These are phyloP conservation scores for Hypoxylon sp. DNA, from an alignment of 2,329 filamentous ascomycete species.

Conservation along the genomic window DNA sequence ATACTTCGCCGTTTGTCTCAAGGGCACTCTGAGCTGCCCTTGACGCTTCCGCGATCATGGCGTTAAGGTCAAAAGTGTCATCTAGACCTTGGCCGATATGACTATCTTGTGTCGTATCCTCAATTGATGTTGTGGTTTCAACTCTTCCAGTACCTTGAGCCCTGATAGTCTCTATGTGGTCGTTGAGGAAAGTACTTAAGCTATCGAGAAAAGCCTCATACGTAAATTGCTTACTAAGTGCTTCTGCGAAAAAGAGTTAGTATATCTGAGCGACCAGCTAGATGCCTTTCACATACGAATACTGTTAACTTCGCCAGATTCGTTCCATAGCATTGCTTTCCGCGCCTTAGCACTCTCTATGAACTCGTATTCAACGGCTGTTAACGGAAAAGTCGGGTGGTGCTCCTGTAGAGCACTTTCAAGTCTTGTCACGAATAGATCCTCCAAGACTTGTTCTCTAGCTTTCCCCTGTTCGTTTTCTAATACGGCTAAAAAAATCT, in stretches of 20 bases:
- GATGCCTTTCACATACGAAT: conserved; percentile 48
- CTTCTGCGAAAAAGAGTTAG: conserved; percentile 44
- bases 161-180: conserved; percentile 53
- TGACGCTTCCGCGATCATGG: conserved; percentile 54
- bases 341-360: conserved; percentile 49
- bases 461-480: conserved; percentile 50
- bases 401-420: conserved; percentile 50
- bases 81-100: conserved; percentile 44
- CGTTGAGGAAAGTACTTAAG: conserved; percentile 54
- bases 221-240: conserved; percentile 53
- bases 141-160: conserved; percentile 48
- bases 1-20: conserved; percentile 41
- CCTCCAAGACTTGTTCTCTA: conserved; percentile 50
- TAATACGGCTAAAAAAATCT: conserved; percentile 53
- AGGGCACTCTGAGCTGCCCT: conserved; percentile 51
- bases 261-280: conserved; percentile 12
- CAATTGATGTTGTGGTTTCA: conserved; percentile 44
- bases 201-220: conserved; percentile 55
- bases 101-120: conserved; percentile 44
- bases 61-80: conserved; percentile 52
- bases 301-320: conserved; percentile 47
- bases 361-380: conserved; percentile 50
- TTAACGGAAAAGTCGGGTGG: conserved; percentile 49
- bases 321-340: conserved; percentile 52
- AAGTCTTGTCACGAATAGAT: conserved; percentile 51